Evolutionary conservation across 2,329 filamentous ascomycete genomes (phyloP).

Genomic region (Sordariomycetes sp.): DNA sequence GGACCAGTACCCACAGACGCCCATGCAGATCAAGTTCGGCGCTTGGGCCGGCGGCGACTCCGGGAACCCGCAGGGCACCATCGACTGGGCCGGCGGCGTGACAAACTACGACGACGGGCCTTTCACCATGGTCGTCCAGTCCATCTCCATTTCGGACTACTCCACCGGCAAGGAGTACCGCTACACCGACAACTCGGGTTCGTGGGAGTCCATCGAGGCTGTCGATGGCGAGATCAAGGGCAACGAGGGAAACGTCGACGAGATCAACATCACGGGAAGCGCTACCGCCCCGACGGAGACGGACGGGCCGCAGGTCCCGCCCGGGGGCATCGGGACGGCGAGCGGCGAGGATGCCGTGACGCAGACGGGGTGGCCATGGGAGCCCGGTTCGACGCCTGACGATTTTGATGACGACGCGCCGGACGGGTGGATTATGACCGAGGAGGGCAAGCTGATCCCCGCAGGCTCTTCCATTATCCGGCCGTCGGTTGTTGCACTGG

Average conservation of each 20-base stretch:
- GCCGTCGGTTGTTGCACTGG: slow-evolving; percentile 10
- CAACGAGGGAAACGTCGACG: slow-evolving; percentile 42
- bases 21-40: slow-evolving; percentile 89
- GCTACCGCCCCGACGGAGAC: slow-evolving; percentile 52
- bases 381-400: slow-evolving; percentile 37
- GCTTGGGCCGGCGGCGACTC: slow-evolving; percentile 86
- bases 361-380: slow-evolving; percentile 58
- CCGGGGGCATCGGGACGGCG: slow-evolving; percentile 51
- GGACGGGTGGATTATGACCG: slow-evolving; percentile 67
- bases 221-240: slow-evolving; percentile 67
- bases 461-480: not conserved
- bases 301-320: slow-evolving; percentile 53
- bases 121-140: slow-evolving; percentile 74
- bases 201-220: slow-evolving; percentile 70
- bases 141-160: slow-evolving; percentile 72
- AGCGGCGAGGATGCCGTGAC: slow-evolving; percentile 36
- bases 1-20: slow-evolving; percentile 82
- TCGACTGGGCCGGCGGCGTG: slow-evolving; percentile 75
- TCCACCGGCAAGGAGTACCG: slow-evolving; percentile 78
- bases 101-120: slow-evolving; percentile 77
- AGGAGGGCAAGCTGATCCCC: slow-evolving; percentile 67
- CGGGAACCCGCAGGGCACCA: slow-evolving; percentile 65
- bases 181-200: slow-evolving; percentile 67
- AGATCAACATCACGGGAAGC: slow-evolving; percentile 38
- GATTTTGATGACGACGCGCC: slow-evolving; percentile 43